phyloP scores from a whole-genome alignment of 1,284 basidiomycete species.

The Agaricales sp. region DNA sequence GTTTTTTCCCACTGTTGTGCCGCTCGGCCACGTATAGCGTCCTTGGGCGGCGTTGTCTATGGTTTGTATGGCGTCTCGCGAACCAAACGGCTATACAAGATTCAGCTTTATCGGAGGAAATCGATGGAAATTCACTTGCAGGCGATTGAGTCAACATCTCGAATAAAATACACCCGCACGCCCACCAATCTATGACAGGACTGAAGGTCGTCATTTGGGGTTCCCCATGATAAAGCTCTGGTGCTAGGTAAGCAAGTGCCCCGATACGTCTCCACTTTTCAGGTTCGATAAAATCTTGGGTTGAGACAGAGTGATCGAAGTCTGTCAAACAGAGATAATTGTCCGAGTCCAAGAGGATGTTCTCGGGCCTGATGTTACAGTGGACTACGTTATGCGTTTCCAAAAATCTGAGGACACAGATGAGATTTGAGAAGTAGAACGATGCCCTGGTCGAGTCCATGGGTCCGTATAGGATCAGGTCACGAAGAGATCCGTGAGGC shows the following conservation, averaged over 20 bases:
- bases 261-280: conserved; percentile 43
- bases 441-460: conserved; percentile 21
- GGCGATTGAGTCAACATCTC: conserved; percentile 61
- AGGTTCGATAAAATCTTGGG: conserved; percentile 25
- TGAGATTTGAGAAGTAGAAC: conserved; percentile 53
- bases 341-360: conserved; percentile 59
- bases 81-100: conserved; percentile 24
- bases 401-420: conserved; percentile 63
- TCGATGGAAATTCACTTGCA: conserved; percentile 20
- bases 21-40: conserved; percentile 24
- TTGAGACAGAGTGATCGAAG: conserved; percentile 55
- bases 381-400: conserved; percentile 46
- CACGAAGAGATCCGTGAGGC: conserved; percentile 28
- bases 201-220: conserved; percentile 34
- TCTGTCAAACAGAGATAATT: conserved; percentile 65
- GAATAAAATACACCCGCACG: conserved; percentile 62
- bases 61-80: conserved; percentile 14
- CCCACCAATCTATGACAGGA: conserved; percentile 68
- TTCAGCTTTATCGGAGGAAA: neutral
- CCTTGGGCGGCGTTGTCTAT: conserved; percentile 16
- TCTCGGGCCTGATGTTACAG: conserved; percentile 81
- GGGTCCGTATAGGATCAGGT: conserved; percentile 23
- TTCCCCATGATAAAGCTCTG: conserved; percentile 43
- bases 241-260: conserved; percentile 62
- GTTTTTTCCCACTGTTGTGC: conserved; percentile 22